These are phyloP conservation scores for Lepiota brunneoincarnata DNA, from an alignment of 768 basidiomycete species.

Conservation along the genomic window DNA sequence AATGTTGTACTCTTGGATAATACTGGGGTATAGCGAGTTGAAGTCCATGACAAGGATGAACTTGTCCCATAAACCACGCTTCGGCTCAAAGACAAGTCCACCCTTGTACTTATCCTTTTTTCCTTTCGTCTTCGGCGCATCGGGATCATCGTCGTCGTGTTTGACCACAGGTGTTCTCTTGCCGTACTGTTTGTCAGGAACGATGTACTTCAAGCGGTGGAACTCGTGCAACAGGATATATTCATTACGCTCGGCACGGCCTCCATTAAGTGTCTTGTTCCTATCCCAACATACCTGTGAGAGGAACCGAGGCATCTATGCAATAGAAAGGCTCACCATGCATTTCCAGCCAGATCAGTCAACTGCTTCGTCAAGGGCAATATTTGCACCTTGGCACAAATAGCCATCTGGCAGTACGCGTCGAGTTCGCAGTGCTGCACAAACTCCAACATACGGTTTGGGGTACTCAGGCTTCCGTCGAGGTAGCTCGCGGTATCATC, in stretches of 20 bases:
- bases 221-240: slow-evolving; percentile 99
- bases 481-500: slow-evolving; percentile 93
- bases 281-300: slow-evolving; percentile 34
- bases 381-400: slow-evolving; percentile 91
- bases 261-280: slow-evolving; percentile 97
- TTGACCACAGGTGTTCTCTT: slow-evolving; percentile 59
- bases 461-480: slow-evolving; percentile 75
- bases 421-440: slow-evolving; percentile 94
- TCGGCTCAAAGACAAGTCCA: slow-evolving; percentile 96
- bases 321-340: slow-evolving; percentile 59
- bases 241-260: slow-evolving; percentile 97
- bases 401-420: slow-evolving; percentile 96
- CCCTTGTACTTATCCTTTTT: slow-evolving; percentile 98
- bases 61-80: slow-evolving; percentile 94
- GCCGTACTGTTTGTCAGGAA: slow-evolving; percentile 90
- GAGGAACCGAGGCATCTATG: neutral
- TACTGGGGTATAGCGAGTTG: slow-evolving; percentile 98
- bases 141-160: slow-evolving; percentile 44
- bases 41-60: slow-evolving; percentile 99
- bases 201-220: slow-evolving; percentile 92
- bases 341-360: slow-evolving; percentile 94
- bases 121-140: slow-evolving; percentile 54
- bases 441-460: slow-evolving; percentile 81
- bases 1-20: slow-evolving; percentile 99
- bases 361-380: slow-evolving; percentile 89